These are phyloP conservation scores for Acanthamoeba healyi DNA, from an alignment of 208 protist species.

Conservation along the genomic window DNA sequence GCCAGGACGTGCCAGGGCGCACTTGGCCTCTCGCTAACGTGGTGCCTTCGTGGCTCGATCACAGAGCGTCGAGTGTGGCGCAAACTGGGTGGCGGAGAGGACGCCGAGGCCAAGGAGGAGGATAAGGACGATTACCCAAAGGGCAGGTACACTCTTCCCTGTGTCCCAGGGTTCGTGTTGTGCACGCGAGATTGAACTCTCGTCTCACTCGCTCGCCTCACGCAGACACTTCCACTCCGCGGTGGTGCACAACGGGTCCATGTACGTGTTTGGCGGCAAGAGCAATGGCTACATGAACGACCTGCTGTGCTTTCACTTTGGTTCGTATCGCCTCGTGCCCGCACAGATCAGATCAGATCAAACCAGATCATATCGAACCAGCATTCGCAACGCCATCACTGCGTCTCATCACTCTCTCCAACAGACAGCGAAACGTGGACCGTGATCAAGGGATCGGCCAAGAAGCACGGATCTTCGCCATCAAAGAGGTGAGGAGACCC, in stretches of 20 bases:
- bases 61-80: conserved; percentile 28
- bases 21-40: too few relatives aligned
- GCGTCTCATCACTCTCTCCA: background rate
- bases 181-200: background rate
- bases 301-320: conserved; percentile 62
- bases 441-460: background rate
- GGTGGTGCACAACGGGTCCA: background rate
- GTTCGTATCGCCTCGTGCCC: background rate
- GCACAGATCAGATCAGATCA: background rate
- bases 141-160: background rate
- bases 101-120: background rate
- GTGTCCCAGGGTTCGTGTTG: background rate
- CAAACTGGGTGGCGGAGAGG: background rate
- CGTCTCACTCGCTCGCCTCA: background rate
- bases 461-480: background rate
- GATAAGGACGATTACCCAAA: background rate
- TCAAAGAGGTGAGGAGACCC: conserved; percentile 41
- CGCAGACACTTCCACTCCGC: conserved; percentile 66
- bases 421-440: conserved; percentile 15
- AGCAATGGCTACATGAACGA: conserved; percentile 72
- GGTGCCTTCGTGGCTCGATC: too few relatives aligned
- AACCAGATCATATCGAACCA: background rate
- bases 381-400: too few relatives aligned
- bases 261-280: conserved; percentile 73
- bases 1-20: too few relatives aligned